These are phyloP conservation scores for Allium fistulosum DNA, from an alignment of 106 monocot species.

Conservation along the genomic window DNA sequence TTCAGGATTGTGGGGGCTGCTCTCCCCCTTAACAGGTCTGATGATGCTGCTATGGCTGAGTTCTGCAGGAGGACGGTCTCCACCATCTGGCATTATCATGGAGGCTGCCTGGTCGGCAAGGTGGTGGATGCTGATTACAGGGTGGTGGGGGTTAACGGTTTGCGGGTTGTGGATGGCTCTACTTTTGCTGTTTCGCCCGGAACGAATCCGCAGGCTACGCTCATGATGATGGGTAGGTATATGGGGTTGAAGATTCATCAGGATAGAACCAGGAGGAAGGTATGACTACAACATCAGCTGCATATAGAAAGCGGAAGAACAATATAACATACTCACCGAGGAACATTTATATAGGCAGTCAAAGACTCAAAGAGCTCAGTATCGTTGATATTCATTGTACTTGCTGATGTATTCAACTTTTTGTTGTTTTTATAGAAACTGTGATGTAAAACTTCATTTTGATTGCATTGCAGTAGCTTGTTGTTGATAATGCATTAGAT, in stretches of 20 bases:
- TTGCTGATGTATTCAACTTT: no score
- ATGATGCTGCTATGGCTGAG: constrained; percentile 38
- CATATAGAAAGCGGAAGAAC: no score
- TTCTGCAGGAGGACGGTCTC: constrained; percentile 67
- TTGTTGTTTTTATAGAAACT: no score
- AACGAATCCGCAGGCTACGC: constrained; percentile 90
- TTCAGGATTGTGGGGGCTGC: constrained; percentile 52
- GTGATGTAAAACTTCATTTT: no score
- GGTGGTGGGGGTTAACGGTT: constrained; percentile 39
- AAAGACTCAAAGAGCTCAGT: no score
- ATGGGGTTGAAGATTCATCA: not conserved
- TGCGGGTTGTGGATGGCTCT: constrained; percentile 80
- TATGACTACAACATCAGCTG: no score
- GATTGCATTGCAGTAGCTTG: no score
- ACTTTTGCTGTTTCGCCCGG: constrained; percentile 64
- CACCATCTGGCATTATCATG: constrained; percentile 93
- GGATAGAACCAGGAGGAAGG: not conserved
- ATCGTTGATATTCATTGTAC: no score
- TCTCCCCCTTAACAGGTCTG: constrained; percentile 42
- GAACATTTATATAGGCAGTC: no score
- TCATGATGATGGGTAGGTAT: constrained; percentile 93
- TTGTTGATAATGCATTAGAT: no score
- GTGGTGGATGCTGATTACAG: constrained; percentile 65
- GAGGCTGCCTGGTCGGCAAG: constrained; percentile 68
- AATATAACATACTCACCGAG: no score